phyloP scores from a whole-genome alignment of 2,329 filamentous ascomycete species.

The Fusarium incarnatum region DNA sequence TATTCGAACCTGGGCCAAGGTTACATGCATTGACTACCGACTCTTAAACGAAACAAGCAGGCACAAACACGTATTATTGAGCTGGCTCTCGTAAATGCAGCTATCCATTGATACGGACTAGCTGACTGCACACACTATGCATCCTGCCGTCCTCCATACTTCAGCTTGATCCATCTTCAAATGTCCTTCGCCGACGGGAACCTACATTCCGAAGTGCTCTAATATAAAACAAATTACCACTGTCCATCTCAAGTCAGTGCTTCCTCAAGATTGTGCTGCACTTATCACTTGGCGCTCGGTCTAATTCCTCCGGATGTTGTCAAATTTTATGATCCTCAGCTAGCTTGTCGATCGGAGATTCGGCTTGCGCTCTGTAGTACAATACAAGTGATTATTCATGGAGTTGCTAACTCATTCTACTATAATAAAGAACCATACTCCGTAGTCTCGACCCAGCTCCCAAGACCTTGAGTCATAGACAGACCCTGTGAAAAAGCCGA shows the following conservation, averaged over 20 bases:
- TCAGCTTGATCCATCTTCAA: not conserved
- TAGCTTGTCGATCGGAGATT: not conserved
- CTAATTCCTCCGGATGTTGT: conserved; percentile 6
- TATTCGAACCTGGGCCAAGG: not conserved
- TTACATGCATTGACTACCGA: conserved; percentile 10
- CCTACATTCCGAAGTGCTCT: not conserved
- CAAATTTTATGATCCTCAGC: conserved; percentile 1
- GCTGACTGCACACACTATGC: not conserved
- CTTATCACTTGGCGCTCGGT: conserved; percentile 6
- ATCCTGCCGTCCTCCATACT: conserved; percentile 8
- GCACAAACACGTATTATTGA: conserved; percentile 2
- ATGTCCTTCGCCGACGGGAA: not conserved
- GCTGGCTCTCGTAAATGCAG: not conserved
- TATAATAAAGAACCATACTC: not conserved
- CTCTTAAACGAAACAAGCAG: not conserved
- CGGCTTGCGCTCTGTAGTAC: not conserved
- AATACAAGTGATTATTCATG: not conserved
- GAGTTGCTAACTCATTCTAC: not conserved
- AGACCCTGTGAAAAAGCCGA: conserved; percentile 14
- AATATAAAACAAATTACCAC: conserved; percentile 20
- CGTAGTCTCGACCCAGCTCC: conserved; percentile 2
- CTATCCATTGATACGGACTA: not conserved
- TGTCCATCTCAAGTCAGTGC: conserved; percentile 4
- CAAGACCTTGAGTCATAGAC: conserved; percentile 4
- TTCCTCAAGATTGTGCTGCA: not conserved